Percentiles rank a stretch among this genome's conserved stretches.
phyloP scores from a whole-genome alignment of 169 alveolate species.

The Amoebophrya sp. region DNA sequence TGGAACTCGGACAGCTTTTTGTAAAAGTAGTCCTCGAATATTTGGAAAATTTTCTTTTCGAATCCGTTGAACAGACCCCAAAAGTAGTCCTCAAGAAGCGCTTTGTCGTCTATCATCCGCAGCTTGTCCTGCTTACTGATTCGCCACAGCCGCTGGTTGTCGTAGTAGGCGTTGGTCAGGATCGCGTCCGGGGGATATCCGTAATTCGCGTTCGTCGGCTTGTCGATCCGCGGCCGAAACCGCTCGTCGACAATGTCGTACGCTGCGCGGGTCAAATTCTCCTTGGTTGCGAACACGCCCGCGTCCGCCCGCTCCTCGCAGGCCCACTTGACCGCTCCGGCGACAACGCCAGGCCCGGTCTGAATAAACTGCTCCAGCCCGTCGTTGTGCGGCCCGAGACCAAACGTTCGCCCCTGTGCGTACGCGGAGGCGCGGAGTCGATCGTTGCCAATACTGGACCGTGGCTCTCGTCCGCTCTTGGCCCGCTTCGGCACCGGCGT shows the following conservation, averaged over 20 bases:
- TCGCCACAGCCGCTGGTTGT: not conserved
- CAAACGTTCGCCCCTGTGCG: not conserved
- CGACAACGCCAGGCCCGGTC: not conserved
- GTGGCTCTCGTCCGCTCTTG: too few relatives aligned
- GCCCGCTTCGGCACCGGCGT: not conserved
- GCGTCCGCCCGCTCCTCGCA: not conserved
- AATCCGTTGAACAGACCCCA: not conserved
- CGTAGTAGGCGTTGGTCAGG: not conserved
- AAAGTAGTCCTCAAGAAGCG: not conserved
- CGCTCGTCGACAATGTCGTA: not conserved
- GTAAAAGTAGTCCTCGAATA: not conserved
- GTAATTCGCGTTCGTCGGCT: not conserved
- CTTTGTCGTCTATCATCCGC: not conserved
- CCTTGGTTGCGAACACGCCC: not conserved
- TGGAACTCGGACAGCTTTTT: not conserved
- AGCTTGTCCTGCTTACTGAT: not conserved
- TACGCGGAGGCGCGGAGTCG: too few relatives aligned
- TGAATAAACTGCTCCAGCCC: not conserved
- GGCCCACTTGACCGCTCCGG: conserved; percentile 16
- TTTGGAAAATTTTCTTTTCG: not conserved
- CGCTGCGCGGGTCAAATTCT: not conserved
- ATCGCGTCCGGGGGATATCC: not conserved
- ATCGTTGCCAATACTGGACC: too few relatives aligned
- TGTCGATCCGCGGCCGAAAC: not conserved
- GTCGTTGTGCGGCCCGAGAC: conserved; percentile 21